Percentiles rank a stretch among this genome's conserved stretches.
phyloP scores from a whole-genome alignment of 495 filamentous ascomycete genomes.

The Penicillium desertorum region DNA sequence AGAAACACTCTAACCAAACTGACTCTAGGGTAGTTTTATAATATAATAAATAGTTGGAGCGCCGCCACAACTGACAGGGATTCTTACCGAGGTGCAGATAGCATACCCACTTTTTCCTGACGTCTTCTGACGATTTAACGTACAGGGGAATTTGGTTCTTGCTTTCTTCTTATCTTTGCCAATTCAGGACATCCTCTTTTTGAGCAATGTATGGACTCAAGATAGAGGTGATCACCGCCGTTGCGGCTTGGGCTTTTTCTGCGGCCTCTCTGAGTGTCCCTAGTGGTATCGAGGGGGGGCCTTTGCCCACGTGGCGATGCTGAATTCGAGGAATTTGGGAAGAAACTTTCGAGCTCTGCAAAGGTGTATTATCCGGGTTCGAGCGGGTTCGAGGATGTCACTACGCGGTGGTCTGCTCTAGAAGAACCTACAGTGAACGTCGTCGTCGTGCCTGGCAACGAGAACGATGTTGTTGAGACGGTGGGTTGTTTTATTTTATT shows the following conservation, averaged over 20 bases:
- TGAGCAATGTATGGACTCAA: not conserved
- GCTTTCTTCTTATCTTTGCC: not conserved
- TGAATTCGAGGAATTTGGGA: slow-evolving; percentile 19
- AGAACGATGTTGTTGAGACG: slow-evolving; percentile 51
- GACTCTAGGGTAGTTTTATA: not conserved
- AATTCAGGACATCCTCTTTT: not conserved
- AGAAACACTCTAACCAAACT: not conserved
- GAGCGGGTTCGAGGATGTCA: slow-evolving; percentile 38
- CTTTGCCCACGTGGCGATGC: slow-evolving; percentile 7
- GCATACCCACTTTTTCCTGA: not conserved
- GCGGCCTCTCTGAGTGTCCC: not conserved
- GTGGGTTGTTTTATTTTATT: slow-evolving; percentile 31
- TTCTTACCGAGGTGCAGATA: not conserved
- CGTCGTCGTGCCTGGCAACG: slow-evolving; percentile 49
- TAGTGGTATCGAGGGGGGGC: slow-evolving; percentile 4
- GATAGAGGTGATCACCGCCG: slow-evolving; percentile 16
- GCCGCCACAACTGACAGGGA: not conserved
- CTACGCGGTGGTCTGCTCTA: slow-evolving; percentile 44
- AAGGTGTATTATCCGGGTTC: slow-evolving; percentile 47
- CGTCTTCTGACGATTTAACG: not conserved
- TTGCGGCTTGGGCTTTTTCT: slow-evolving; percentile 23
- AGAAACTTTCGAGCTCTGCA: slow-evolving; percentile 42
- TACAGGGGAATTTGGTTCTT: not conserved
- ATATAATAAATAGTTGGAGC: not conserved
- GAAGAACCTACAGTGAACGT: slow-evolving; percentile 43